Base-by-base conservation (phyloP, 441 rosid species). In the Aquilaria agallochum region DNA sequence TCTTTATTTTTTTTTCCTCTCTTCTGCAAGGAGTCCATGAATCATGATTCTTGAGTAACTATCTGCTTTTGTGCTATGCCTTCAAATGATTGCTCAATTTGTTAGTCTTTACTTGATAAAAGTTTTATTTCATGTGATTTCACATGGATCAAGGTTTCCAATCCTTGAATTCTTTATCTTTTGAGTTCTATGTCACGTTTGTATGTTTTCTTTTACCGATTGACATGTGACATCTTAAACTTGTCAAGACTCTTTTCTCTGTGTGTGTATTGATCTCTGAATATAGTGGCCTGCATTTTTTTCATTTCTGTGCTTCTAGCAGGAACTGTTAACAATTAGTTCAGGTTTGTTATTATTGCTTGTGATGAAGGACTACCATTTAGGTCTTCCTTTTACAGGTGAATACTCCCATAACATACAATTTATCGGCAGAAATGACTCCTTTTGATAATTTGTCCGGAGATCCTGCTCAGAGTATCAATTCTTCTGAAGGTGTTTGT, bases 351-450 rank as follows among this genome's bases (percentile, higher is more conserved):
- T 53, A 52, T 66, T 20, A 31, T 33, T 56, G 53, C 30, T 13
- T 53, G 30, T 53, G 12, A 46, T 53, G 56, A 42, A 56, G 11
- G 60, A 46, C 34, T 46, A 63, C 59, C 48, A 20, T 32, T 59
- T 51, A 53, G 32, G 70, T 68, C 71, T 77, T 59, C 57, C 64
- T 45, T 75, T 69, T 83, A 70, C 84, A 92, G 98, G 84, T 72
- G 53, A 55, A 63, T 70, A 55, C 67, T 63, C 53, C 66, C 56
- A 66, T 77, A 48, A 62, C 72, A 66, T 64, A 70, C 74, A 77
- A 74, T 69, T 64, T 61, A 65, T 62, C 82, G 20, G 52, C 80
- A 31, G 83, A 72, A 71, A 50, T 61, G 48, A 62, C 78, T 62
- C 48, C 78, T 45, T 68, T 68, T 58, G 74, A 52, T 20, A 72